These are phyloP conservation scores for Monosporozyma aerobia DNA, from an alignment of 805 yeast species.

Conservation along the genomic window DNA sequence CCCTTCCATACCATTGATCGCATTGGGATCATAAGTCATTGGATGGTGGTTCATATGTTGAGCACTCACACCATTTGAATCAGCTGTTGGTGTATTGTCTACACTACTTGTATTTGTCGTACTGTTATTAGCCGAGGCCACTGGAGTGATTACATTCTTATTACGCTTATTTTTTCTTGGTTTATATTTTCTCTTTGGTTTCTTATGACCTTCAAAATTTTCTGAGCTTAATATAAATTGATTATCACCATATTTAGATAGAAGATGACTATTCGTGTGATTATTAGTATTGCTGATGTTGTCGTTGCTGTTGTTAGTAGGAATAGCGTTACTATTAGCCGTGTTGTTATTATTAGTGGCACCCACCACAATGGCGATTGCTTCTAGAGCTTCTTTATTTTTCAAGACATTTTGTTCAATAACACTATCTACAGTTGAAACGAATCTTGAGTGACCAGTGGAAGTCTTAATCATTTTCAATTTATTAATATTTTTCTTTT, in stretches of 20 bases:
- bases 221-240: constrained; percentile 24
- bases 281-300: neutral
- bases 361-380: constrained; percentile 28
- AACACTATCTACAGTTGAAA: constrained; percentile 28
- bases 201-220: constrained; percentile 17
- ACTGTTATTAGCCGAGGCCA: constrained; percentile 16
- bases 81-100: neutral
- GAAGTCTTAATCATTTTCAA: constrained; percentile 23
- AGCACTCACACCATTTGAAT: neutral
- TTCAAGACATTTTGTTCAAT: constrained; percentile 28
- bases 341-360: constrained; percentile 7
- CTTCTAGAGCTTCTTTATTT: constrained; percentile 29
- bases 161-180: constrained; percentile 16
- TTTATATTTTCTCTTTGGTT: constrained; percentile 12
- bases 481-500: constrained; percentile 17
- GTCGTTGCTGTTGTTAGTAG: too few species aligned
- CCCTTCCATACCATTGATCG: neutral
- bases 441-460: constrained; percentile 29
- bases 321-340: too few species aligned
- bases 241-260: constrained; percentile 22
- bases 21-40: neutral
- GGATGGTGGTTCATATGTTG: neutral
- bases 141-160: constrained; percentile 4
- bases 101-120: constrained; percentile 5
- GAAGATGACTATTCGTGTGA: constrained; percentile 11